phyloP scores from a whole-genome alignment of 2,329 filamentous ascomycete genomes.

The Passalora sequoiae region DNA sequence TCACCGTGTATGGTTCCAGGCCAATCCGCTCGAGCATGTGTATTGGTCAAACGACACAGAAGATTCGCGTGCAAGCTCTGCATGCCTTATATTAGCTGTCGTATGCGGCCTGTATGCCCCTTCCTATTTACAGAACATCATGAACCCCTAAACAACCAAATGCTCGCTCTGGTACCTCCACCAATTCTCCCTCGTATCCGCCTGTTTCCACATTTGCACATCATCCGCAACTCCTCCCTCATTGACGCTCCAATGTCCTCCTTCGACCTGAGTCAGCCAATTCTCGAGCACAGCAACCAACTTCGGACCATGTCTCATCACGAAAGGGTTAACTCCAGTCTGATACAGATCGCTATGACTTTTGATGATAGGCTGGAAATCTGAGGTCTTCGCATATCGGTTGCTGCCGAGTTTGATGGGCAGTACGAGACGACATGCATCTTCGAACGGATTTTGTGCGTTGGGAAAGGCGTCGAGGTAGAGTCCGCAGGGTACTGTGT shows the following conservation, averaged over 20 bases:
- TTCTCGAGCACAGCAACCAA: conserved; percentile 31
- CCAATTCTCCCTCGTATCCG: conserved; percentile 33
- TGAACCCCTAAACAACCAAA: conserved; percentile 23
- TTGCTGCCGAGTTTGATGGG: conserved; percentile 30
- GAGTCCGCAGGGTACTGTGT: conserved; percentile 32
- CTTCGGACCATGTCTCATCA: conserved; percentile 33
- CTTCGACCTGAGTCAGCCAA: conserved; percentile 31
- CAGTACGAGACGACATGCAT: conserved; percentile 31
- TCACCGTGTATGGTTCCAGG: too few relatives aligned
- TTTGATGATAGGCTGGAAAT: conserved; percentile 28
- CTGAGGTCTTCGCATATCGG: conserved; percentile 29
- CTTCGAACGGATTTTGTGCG: conserved; percentile 33
- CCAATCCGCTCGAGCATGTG: too few relatives aligned
- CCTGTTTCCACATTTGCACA: conserved; percentile 31
- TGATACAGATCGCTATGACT: conserved; percentile 33
- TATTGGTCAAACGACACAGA: too few relatives aligned
- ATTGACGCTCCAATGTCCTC: conserved; percentile 32
- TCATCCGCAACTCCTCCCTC: conserved; percentile 30
- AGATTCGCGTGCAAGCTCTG: too few relatives aligned
- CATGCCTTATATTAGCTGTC: too few relatives aligned
- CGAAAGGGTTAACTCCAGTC: conserved; percentile 32
- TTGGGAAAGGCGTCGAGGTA: conserved; percentile 34
- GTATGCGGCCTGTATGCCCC: too few relatives aligned
- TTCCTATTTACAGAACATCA: too few relatives aligned
- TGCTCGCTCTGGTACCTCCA: conserved; percentile 31